Percentiles rank a stretch among this genome's conserved stretches.
Evolutionary conservation across 2,329 filamentous ascomycete genomes (phyloP).

Genomic region (Gremmenia infestans): DNA sequence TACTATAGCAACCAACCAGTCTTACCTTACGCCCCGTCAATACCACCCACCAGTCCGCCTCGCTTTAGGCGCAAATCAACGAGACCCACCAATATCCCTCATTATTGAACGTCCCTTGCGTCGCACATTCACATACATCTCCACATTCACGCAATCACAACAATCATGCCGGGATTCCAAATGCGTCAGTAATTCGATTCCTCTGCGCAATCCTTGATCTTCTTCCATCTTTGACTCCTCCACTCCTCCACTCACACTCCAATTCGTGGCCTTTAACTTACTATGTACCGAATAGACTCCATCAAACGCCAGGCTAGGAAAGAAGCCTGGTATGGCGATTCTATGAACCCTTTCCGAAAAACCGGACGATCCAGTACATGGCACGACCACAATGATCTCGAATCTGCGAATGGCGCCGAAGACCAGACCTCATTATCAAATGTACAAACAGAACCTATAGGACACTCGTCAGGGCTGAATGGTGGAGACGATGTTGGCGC

Average conservation of each 20-base stretch:
- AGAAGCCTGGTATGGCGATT: conserved; percentile 30
- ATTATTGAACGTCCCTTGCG: not conserved
- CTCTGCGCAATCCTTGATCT: not conserved
- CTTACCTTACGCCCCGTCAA: too few relatives aligned
- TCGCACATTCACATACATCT: not conserved
- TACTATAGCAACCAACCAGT: too few relatives aligned
- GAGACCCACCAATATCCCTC: not conserved
- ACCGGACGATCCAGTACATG: conserved; percentile 21
- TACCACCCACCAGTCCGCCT: not conserved
- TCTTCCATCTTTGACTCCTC: not conserved
- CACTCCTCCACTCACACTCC: not conserved
- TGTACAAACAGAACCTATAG: conserved; percentile 20
- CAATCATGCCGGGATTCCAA: not conserved
- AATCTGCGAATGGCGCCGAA: not conserved
- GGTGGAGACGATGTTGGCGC: conserved; percentile 2
- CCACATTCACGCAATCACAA: not conserved
- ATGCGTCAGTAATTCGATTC: not conserved
- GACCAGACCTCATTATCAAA: conserved; percentile 9
- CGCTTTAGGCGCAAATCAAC: not conserved
- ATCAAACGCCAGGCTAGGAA: conserved; percentile 28
- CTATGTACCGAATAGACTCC: conserved; percentile 19
- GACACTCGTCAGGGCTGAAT: conserved; percentile 2
- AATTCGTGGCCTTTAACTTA: conserved; percentile 10
- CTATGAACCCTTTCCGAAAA: conserved; percentile 28
- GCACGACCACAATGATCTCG: conserved; percentile 6